A percentile compares a stretch with the other conserved stretches of the same genome.
These are phyloP conservation scores for Dictyostelium brefeldianum DNA, from an alignment of 78 protist genomes.

Conservation along the genomic window DNA sequence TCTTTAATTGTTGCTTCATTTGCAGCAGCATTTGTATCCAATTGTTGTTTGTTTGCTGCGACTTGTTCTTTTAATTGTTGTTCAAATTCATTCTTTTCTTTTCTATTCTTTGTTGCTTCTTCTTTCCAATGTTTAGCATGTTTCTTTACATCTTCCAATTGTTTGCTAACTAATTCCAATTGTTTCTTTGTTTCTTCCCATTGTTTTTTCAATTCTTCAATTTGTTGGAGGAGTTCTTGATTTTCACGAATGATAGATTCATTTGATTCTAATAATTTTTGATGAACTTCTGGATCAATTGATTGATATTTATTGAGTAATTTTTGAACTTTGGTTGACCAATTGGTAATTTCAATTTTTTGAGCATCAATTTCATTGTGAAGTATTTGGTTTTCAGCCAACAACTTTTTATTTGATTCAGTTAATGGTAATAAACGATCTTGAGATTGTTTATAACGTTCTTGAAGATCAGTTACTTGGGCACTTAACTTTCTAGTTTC, in stretches of 20 bases:
- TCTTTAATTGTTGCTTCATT: background rate
- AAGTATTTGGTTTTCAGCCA: slow-evolving; percentile 42
- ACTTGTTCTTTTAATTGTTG: slow-evolving; percentile 6
- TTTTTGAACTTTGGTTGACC: slow-evolving; percentile 54
- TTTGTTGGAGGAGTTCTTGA: background rate
- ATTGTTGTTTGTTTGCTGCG: background rate
- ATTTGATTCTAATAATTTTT: slow-evolving; percentile 33
- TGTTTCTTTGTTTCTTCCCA: slow-evolving; percentile 17
- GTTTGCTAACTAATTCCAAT: slow-evolving; percentile 24
- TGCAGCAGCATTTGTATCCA: background rate
- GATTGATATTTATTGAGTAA: slow-evolving; percentile 60
- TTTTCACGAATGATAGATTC: slow-evolving; percentile 34
- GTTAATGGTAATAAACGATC: slow-evolving; percentile 30
- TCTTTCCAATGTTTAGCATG: slow-evolving; percentile 82
- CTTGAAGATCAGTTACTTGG: background rate
- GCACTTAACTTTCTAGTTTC: slow-evolving; percentile 38
- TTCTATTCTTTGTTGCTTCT: slow-evolving; percentile 28
- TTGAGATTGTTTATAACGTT: background rate
- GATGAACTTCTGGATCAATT: slow-evolving; percentile 72
- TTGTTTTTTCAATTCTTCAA: slow-evolving; percentile 44
- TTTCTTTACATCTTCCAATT: slow-evolving; percentile 66
- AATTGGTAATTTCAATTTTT: slow-evolving; percentile 36
- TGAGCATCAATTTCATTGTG: slow-evolving; percentile 60
- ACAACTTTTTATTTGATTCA: background rate
- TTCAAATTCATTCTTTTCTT: slow-evolving; percentile 41